Percentiles rank a stretch among this genome's conserved stretches.
phyloP scores from a whole-genome alignment of 208 protist species.

The Lotmaria passim region DNA sequence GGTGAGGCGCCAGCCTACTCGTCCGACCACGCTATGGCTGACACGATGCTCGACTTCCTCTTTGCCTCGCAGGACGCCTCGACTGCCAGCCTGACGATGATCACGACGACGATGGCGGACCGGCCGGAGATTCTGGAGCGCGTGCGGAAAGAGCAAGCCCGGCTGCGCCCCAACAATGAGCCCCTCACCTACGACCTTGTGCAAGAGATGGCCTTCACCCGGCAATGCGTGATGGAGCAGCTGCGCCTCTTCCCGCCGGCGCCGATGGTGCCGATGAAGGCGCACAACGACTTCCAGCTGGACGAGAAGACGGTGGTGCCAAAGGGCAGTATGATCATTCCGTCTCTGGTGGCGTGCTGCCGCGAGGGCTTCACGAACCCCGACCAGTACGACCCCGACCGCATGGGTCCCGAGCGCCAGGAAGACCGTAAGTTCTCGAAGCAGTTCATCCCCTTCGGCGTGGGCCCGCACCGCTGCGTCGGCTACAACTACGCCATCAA shows the following conservation, averaged over 20 bases:
- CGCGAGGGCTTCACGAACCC: slow-evolving; percentile 91
- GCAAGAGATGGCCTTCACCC: slow-evolving; percentile 90
- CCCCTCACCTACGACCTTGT: slow-evolving; percentile 83
- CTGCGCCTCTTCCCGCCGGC: slow-evolving; percentile 78
- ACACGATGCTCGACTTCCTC: slow-evolving; percentile 93
- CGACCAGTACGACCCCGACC: slow-evolving; percentile 93
- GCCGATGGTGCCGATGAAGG: slow-evolving; percentile 88
- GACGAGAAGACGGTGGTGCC: slow-evolving; percentile 84
- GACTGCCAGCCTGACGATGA: slow-evolving; percentile 87
- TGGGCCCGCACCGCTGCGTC: slow-evolving; percentile 92
- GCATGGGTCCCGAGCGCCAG: slow-evolving; percentile 87
- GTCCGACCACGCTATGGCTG: slow-evolving; percentile 87
- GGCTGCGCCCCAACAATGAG: slow-evolving; percentile 80
- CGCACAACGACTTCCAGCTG: slow-evolving; percentile 76
- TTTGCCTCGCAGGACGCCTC: slow-evolving; percentile 93
- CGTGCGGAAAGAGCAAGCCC: slow-evolving; percentile 88
- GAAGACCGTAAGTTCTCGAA: slow-evolving; percentile 90
- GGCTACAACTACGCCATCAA: slow-evolving; percentile 95
- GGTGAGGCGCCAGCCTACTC: slow-evolving; percentile 71
- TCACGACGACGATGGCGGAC: slow-evolving; percentile 88
- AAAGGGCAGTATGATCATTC: slow-evolving; percentile 92
- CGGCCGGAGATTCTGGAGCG: slow-evolving; percentile 87
- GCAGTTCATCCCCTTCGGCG: slow-evolving; percentile 93
- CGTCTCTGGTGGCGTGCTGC: slow-evolving; percentile 90
- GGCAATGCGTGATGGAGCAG: slow-evolving; percentile 86